Conservation (phyloP, 345 rosid species). For the Brassica cretica region DNA sequence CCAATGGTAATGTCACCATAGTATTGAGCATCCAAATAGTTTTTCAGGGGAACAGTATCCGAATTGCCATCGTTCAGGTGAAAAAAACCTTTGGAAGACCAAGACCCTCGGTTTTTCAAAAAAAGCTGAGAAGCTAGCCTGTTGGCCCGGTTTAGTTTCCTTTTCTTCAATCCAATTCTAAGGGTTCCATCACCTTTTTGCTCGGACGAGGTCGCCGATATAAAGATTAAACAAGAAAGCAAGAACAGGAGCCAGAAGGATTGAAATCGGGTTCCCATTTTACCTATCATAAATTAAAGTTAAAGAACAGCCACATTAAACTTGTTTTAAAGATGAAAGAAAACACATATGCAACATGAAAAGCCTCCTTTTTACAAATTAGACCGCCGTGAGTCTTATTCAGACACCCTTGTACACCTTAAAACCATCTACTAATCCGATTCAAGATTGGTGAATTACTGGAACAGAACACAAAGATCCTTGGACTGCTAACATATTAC, state of each 20-base stretch:
- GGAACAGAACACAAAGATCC: not conserved
- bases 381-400: not conserved
- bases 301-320: not conserved
- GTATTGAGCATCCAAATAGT: constrained; percentile 89
- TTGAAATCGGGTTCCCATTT: constrained; percentile 39
- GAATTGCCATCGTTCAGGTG: constrained; percentile 43
- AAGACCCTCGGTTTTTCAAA: constrained; percentile 49
- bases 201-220: constrained; percentile 5
- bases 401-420: not conserved
- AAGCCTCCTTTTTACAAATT: not conserved
- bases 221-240: constrained; percentile 29
- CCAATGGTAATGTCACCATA: constrained; percentile 90
- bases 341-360: not conserved
- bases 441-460: not conserved
- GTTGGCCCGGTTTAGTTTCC: constrained; percentile 58
- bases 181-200: constrained; percentile 50
- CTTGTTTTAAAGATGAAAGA: not conserved
- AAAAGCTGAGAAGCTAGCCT: constrained; percentile 48
- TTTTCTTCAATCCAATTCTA: constrained; percentile 72
- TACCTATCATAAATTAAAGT: constrained; percentile 23
- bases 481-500: not conserved
- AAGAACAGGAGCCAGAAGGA: constrained; percentile 28
- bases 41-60: constrained; percentile 64
- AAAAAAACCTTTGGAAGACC: constrained; percentile 41
- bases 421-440: not conserved